Percentiles rank a stretch among this genome's conserved stretches.
These are phyloP conservation scores for Termitomyces titanicus DNA, from an alignment of 768 basidiomycete species.

Conservation along the genomic window DNA sequence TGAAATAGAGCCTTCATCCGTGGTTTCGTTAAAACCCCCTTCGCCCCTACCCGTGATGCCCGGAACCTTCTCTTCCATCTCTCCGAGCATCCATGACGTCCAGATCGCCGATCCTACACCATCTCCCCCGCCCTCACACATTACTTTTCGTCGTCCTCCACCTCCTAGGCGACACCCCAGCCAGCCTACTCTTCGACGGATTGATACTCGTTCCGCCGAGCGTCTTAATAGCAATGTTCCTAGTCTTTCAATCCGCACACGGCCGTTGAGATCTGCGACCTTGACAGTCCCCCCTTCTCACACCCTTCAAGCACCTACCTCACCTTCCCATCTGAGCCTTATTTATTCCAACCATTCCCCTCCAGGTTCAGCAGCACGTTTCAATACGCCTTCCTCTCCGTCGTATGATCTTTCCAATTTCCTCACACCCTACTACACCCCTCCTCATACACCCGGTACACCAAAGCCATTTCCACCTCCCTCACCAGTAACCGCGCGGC, in stretches of 20 bases:
- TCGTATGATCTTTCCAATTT: slow-evolving; percentile 33
- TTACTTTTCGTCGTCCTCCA: slow-evolving; percentile 47
- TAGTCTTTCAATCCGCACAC: slow-evolving; percentile 58
- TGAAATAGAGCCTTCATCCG: slow-evolving; percentile 52
- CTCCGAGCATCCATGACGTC: slow-evolving; percentile 1
- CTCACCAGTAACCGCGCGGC: slow-evolving; percentile 63
- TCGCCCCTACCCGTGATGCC: slow-evolving; percentile 57
- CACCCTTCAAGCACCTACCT: slow-evolving; percentile 34
- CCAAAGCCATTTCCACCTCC: slow-evolving; percentile 42
- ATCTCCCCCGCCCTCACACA: slow-evolving; percentile 66
- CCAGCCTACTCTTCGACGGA: slow-evolving; percentile 54
- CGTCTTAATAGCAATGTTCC: slow-evolving; percentile 44
- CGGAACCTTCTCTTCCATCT: slow-evolving; percentile 32
- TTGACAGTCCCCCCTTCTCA: slow-evolving; percentile 48
- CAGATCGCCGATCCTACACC: slow-evolving; percentile 43
- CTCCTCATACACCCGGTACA: slow-evolving; percentile 51
- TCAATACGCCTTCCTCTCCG: slow-evolving; percentile 32
- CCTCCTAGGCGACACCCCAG: slow-evolving; percentile 58
- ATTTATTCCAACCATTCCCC: slow-evolving; percentile 58
- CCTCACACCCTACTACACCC: slow-evolving; percentile 49
- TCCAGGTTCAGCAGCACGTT: slow-evolving; percentile 49
- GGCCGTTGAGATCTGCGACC: slow-evolving; percentile 57
- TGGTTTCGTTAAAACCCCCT: slow-evolving; percentile 29
- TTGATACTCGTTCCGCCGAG: slow-evolving; percentile 60
- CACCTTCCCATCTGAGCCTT: slow-evolving; percentile 61